Conservation (phyloP, 2,329 filamentous ascomycete genomes). For the Aspergillus pseudotamarii region DNA sequence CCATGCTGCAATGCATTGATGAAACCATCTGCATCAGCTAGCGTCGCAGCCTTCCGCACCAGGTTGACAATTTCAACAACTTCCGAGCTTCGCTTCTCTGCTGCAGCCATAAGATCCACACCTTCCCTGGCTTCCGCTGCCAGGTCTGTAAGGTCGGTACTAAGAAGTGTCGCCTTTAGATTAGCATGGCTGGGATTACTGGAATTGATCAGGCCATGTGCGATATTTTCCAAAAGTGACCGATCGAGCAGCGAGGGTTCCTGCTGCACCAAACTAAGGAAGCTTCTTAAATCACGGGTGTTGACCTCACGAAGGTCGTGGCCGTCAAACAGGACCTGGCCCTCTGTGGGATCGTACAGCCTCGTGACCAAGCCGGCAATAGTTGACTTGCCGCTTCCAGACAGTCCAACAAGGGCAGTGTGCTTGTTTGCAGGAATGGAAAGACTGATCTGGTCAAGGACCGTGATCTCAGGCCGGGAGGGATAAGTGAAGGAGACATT, state of each 20-base stretch:
- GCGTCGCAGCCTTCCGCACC: conserved; percentile 59
- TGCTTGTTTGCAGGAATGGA: conserved; percentile 44
- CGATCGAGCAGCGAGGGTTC: conserved; percentile 83
- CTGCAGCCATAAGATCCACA: conserved; percentile 49
- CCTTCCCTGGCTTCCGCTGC: conserved; percentile 49
- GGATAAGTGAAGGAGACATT: conserved; percentile 38
- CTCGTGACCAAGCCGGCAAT: conserved; percentile 71
- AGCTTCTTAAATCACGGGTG: conserved; percentile 26
- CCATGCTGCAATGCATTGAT: conserved; percentile 73
- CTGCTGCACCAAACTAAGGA: conserved; percentile 46
- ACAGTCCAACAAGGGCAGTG: conserved; percentile 71
- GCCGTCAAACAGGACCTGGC: conserved; percentile 42
- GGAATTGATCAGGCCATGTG: conserved; percentile 51
- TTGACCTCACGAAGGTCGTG: conserved; percentile 40
- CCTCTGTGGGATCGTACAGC: conserved; percentile 62
- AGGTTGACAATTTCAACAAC: conserved; percentile 55
- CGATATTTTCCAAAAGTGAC: conserved; percentile 81
- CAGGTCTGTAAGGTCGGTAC: conserved; percentile 54
- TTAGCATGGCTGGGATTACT: conserved; percentile 39
- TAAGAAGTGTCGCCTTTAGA: conserved; percentile 55
- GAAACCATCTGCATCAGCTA: conserved; percentile 67
- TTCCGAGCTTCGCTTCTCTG: conserved; percentile 47
- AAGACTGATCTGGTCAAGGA: conserved; percentile 39
- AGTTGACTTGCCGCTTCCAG: conserved; percentile 74
- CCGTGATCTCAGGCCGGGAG: conserved; percentile 43